phyloP scores from a whole-genome alignment of 495 filamentous ascomycete species.

The Podospora comata region DNA sequence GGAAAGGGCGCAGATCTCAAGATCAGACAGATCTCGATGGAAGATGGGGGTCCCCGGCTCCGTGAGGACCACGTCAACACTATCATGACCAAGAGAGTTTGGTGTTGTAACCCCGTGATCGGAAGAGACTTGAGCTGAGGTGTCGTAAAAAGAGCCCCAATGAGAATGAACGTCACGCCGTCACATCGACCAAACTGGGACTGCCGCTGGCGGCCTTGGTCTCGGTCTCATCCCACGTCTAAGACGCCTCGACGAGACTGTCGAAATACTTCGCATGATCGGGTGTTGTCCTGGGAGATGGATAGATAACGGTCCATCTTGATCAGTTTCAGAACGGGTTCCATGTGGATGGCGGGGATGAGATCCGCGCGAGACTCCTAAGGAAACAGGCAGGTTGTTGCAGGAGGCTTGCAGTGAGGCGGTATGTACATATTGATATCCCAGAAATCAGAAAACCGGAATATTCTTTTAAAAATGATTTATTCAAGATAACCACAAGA shows the following conservation, averaged over 20 bases:
- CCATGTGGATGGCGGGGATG: not conserved
- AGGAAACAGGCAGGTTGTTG: not conserved
- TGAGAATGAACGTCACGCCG: not conserved
- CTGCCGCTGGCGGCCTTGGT: not conserved
- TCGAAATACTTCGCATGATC: not conserved
- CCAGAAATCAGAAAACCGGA: not conserved
- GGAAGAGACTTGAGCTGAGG: not conserved
- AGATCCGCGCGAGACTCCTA: not conserved
- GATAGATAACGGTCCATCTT: constrained; percentile 1
- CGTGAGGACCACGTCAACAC: not conserved
- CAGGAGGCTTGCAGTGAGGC: constrained; percentile 5
- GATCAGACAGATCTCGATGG: not conserved
- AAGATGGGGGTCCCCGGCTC: not conserved
- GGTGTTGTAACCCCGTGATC: not conserved
- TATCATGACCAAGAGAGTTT: not conserved
- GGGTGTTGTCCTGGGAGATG: not conserved
- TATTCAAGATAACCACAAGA: not conserved
- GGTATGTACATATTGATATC: not conserved
- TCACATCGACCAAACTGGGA: not conserved
- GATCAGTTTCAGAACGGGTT: not conserved
- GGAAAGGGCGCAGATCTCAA: not conserved
- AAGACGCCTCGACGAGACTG: not conserved
- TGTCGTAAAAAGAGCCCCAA: not conserved
- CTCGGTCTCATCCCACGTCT: not conserved
- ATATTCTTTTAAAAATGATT: constrained; percentile 8